A percentile compares a stretch with the other conserved stretches of the same genome.
These are phyloP conservation scores for Fusarium devonianum DNA, from an alignment of 2,329 filamentous ascomycete species.

Conservation along the genomic window DNA sequence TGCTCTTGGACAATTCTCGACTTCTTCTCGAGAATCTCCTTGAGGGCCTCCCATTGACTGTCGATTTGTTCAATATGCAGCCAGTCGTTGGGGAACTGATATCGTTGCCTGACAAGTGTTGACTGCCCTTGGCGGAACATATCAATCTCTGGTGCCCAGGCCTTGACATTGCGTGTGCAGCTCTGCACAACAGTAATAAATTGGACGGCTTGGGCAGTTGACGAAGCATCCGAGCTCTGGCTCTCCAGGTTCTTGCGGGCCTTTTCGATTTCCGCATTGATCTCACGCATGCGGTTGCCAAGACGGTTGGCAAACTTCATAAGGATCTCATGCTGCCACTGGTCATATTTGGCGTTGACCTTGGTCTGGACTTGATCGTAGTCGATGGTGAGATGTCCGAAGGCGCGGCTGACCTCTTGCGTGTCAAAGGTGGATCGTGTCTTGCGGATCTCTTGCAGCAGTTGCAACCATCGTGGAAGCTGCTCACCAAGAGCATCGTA, in stretches of 20 bases:
- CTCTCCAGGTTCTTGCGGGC: conserved; percentile 89
- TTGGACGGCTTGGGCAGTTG: conserved; percentile 94
- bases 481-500: conserved; percentile 92
- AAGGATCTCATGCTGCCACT: conserved; percentile 98
- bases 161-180: conserved; percentile 90
- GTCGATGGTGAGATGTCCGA: conserved; percentile 93
- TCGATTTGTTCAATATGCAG: conserved; percentile 95
- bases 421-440: conserved; percentile 97
- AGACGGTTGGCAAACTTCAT: conserved; percentile 91
- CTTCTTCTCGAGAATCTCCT: conserved; percentile 90
- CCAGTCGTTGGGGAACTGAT: conserved; percentile 94
- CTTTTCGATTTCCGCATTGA: conserved; percentile 90
- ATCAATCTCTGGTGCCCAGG: conserved; percentile 95
- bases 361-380: conserved; percentile 99
- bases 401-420: conserved; percentile 88
- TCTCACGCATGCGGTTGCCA: conserved; percentile 88
- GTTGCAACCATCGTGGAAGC: conserved; percentile 89
- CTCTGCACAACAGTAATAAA: conserved; percentile 99
- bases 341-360: conserved; percentile 98
- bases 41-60: conserved; percentile 92
- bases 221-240: conserved; percentile 91
- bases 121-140: conserved; percentile 96
- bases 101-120: conserved; percentile 87
- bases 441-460: conserved; percentile 96
- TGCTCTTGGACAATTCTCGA: conserved; percentile 96